Evolutionary conservation across 2,329 filamentous ascomycete species (phyloP), one percentile per base, ranked within the genome.

Genomic region (Botrytis sinoallii): DNA sequence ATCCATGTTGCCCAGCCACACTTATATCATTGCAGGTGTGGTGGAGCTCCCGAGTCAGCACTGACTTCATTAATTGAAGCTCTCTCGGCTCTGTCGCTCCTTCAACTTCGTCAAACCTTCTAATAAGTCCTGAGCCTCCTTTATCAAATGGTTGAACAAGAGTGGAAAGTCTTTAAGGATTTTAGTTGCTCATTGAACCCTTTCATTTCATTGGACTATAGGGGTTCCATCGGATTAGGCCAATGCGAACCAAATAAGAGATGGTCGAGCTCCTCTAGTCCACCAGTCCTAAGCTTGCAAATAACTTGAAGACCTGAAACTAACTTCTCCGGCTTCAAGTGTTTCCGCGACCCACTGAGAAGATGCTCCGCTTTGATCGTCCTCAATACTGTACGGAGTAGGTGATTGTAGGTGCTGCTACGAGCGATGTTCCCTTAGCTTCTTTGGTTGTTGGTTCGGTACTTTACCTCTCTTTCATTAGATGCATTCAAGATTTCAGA

Each of bases 291-390:
- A 67, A 25, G 32, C 46, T 55, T 32, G 1, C 32, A 38, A 10
- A 67, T 18, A 7, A 38, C 38, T 29, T 40, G 48, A 16, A 9
- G 32, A 38, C 46, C 29, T 40, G 32, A 55, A n/a, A 52, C 32
- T 66, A 67, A 55, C 46, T n/a, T 55, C 18, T 25, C 65, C 46
- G 46, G 65, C 65, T 67, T 52, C 46, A 29, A 52, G 65, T 40
- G 22, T 40, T 55, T 40, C 44, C 46, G 65, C 22, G 46, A 67
- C 32, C 65, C 32, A 67, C 32, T 12, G 46, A 38, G 64, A 67
- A 7, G 22, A 67, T 40, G 46, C 10, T 20, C 44, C 64, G 44
- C 32, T 67, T 52, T 67, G 46, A 22, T 67, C 29, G 3, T 52
- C 32, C 35, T 55, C 44, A 29, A 52, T 40, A 67, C 3, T 38